Evolutionary conservation across 129 eudicot genomes (phyloP).

Genomic region (Artemisia tridentata): DNA sequence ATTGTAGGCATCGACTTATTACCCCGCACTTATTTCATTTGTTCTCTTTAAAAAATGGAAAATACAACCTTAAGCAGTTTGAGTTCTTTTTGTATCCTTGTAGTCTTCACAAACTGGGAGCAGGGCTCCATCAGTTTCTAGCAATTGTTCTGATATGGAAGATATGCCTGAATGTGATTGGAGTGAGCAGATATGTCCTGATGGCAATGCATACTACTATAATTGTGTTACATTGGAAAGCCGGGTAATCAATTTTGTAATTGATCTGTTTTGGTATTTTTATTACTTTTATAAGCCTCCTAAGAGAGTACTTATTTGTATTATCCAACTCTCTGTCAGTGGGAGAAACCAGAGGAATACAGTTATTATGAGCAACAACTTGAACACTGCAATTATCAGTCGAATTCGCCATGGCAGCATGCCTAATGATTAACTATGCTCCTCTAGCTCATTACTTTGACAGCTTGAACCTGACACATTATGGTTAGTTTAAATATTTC

Average conservation of each 20-base stretch:
- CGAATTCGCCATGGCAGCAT: conserved; percentile 25
- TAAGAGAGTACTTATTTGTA: background rate
- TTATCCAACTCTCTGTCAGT: conserved; percentile 34
- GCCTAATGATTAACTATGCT: background rate
- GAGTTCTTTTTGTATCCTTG: background rate
- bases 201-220: conserved; percentile 72
- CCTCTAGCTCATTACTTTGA: too few species aligned
- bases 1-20: background rate
- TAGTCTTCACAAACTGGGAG: conserved; percentile 36
- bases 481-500: too few species aligned
- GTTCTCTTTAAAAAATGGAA: background rate
- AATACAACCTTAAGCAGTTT: background rate
- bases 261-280: background rate
- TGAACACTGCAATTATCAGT: conserved; percentile 36
- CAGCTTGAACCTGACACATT: too few species aligned
- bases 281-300: background rate
- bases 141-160: conserved; percentile 34
- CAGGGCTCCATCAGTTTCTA: conserved; percentile 28
- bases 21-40: background rate
- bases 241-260: conserved; percentile 47
- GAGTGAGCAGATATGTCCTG: conserved; percentile 96
- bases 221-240: conserved; percentile 92
- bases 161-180: conserved; percentile 66
- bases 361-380: conserved; percentile 60
- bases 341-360: conserved; percentile 91